phyloP scores from a whole-genome alignment of 805 yeast species.

The Priceomyces medius region DNA sequence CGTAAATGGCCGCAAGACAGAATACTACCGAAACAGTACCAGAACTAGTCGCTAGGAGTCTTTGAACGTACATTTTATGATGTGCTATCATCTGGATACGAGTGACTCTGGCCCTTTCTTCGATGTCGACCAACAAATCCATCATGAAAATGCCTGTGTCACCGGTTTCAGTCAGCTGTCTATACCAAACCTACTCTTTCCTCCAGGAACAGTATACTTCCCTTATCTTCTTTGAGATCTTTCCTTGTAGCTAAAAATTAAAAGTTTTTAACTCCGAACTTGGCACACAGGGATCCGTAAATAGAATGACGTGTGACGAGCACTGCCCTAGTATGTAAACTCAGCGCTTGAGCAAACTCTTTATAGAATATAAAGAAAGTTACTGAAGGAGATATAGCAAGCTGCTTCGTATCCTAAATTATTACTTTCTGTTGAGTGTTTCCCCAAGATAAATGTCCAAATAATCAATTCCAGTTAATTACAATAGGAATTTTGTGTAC shows the following conservation, averaged over 20 bases:
- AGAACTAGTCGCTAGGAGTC: slow-evolving; percentile 38
- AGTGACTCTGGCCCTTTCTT: not conserved
- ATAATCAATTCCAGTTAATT: not conserved
- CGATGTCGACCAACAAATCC: not conserved
- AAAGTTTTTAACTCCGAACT: too few species aligned
- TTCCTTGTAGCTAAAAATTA: too few species aligned
- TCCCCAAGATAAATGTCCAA: not conserved
- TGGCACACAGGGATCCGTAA: too few species aligned
- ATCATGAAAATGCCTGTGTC: not conserved
- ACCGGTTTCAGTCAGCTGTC: not conserved
- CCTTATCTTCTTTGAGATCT: too few species aligned
- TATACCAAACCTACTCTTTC: not conserved
- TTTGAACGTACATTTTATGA: slow-evolving; percentile 28
- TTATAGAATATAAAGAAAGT: not conserved
- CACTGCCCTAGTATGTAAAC: not conserved
- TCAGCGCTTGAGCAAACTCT: not conserved
- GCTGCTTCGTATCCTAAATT: not conserved
- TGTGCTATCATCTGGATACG: not conserved
- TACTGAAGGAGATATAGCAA: not conserved
- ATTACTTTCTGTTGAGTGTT: not conserved
- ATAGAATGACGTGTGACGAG: not conserved
- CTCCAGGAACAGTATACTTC: too few species aligned
- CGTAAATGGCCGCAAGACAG: slow-evolving; percentile 62
- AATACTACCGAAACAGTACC: slow-evolving; percentile 37
- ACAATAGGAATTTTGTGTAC: not conserved